Evolutionary conservation across 2,329 filamentous ascomycete species (phyloP).

Genomic region (Neoscytalidium dimidiatum): DNA sequence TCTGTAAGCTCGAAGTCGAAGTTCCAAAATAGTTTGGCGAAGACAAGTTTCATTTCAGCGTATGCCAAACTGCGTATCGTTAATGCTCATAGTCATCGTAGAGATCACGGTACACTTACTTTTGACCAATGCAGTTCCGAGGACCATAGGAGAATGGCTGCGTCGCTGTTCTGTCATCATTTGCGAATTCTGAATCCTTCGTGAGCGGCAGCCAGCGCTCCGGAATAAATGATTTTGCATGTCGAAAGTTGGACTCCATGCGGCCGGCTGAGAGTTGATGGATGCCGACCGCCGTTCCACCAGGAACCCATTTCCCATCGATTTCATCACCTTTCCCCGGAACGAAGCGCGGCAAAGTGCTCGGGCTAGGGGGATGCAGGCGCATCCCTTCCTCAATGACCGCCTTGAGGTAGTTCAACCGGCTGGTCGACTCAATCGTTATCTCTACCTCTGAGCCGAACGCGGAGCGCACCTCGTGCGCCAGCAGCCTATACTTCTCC

Average conservation of each 20-base stretch:
- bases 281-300: constrained; percentile 29
- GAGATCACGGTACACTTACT: constrained; percentile 17
- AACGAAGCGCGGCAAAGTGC: constrained; percentile 32
- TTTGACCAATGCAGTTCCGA: constrained; percentile 37
- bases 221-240: constrained; percentile 26
- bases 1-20: constrained; percentile 39
- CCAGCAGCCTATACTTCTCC: not conserved
- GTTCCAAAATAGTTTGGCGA: constrained; percentile 40
- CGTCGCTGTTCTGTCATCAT: constrained; percentile 29
- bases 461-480: not conserved
- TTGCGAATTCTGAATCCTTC: constrained; percentile 26
- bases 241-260: constrained; percentile 24
- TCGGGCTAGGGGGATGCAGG: constrained; percentile 46
- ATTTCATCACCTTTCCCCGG: constrained; percentile 32
- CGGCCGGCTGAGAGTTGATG: constrained; percentile 23
- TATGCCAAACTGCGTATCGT: constrained; percentile 31
- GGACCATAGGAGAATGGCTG: constrained; percentile 38
- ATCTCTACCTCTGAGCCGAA: constrained; percentile 18
- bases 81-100: not conserved
- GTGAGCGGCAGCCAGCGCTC: constrained; percentile 36
- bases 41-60: constrained; percentile 39
- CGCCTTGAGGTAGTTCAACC: not conserved
- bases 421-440: not conserved
- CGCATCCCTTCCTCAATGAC: constrained; percentile 46
- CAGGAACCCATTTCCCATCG: constrained; percentile 22